These are phyloP conservation scores for Phlebopus sp. DNA, from an alignment of 1,284 basidiomycete genomes.

Conservation along the genomic window DNA sequence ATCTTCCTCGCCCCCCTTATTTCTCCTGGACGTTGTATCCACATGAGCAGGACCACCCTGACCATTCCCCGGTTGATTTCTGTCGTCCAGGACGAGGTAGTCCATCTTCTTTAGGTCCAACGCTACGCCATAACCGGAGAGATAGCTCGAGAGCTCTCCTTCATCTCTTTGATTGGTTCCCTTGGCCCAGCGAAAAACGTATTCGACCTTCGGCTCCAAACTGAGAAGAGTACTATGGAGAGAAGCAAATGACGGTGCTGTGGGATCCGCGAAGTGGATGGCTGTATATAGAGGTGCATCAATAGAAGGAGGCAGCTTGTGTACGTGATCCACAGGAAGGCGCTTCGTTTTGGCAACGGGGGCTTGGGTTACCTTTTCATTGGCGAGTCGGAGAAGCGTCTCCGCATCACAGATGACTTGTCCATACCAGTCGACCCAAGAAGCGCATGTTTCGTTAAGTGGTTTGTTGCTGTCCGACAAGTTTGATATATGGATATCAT, in stretches of 20 bases:
- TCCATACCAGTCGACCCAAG: conserved; percentile 90
- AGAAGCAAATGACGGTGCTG: conserved; percentile 59
- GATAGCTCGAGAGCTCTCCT: conserved; percentile 37
- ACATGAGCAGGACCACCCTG: neutral
- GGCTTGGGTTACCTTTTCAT: conserved; percentile 13
- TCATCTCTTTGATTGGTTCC: conserved; percentile 34
- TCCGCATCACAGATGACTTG: conserved; percentile 71
- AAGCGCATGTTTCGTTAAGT: conserved; percentile 48
- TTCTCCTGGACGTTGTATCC: conserved; percentile 1
- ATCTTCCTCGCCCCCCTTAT: conserved; percentile 13
- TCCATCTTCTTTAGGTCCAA: conserved; percentile 97
- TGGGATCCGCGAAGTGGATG: conserved; percentile 68
- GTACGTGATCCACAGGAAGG: conserved; percentile 71
- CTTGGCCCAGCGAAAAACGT: conserved; percentile 58
- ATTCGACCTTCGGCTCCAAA: conserved; percentile 54
- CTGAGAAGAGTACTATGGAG: conserved; percentile 65
- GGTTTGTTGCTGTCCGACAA: conserved; percentile 28
- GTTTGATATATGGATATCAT: conserved; percentile 43
- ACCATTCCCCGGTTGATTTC: conserved; percentile 35
- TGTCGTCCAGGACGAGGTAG: conserved; percentile 91
- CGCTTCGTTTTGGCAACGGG: conserved; percentile 39
- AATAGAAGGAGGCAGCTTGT: conserved; percentile 44
- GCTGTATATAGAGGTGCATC: conserved; percentile 54
- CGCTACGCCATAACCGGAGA: conserved; percentile 89
- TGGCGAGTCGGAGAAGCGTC: conserved; percentile 53